Evolutionary conservation across 805 yeast genomes (phyloP).

Genomic region (Metschnikowia bowlesiae): DNA sequence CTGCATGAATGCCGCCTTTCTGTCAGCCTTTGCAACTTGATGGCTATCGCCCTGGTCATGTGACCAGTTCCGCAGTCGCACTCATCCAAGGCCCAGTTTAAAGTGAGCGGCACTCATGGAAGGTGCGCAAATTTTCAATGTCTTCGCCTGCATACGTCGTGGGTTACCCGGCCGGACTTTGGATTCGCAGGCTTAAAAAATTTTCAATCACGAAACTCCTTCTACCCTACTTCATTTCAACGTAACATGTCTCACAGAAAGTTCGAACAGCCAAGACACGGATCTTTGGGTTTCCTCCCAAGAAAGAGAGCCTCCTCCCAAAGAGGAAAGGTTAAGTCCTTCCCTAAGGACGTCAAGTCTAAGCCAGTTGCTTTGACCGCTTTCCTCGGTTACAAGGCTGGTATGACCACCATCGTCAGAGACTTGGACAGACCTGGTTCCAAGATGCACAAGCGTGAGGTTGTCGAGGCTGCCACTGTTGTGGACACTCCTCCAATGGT

Average conservation of each 20-base stretch:
- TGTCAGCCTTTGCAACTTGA: too few relatives aligned
- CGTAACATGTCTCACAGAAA: slow-evolving; percentile 96
- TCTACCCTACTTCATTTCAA: slow-evolving; percentile 23
- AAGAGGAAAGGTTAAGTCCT: slow-evolving; percentile 98
- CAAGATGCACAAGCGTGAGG: slow-evolving; percentile 99
- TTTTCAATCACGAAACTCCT: slow-evolving; percentile 4
- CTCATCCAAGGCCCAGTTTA: too few relatives aligned
- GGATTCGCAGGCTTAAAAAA: slow-evolving; percentile 4
- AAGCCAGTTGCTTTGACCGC: slow-evolving; percentile 99
- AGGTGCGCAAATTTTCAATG: not conserved
- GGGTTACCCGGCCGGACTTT: slow-evolving; percentile 6
- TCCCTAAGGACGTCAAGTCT: slow-evolving; percentile 97
- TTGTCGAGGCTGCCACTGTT: slow-evolving; percentile 98
- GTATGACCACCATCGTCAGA: slow-evolving; percentile 99
- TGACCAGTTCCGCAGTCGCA: too few relatives aligned
- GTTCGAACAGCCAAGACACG: slow-evolving; percentile 99
- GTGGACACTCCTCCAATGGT: slow-evolving; percentile 99
- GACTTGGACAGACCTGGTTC: slow-evolving; percentile 99
- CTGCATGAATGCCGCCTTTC: too few relatives aligned
- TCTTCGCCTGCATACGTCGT: not conserved
- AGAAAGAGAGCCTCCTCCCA: slow-evolving; percentile 99
- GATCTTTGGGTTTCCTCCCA: slow-evolving; percentile 99
- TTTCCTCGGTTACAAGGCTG: slow-evolving; percentile 99
- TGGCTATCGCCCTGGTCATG: too few relatives aligned
- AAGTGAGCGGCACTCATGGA: too few relatives aligned